Conservation (phyloP, 495 filamentous ascomycete genomes). For the Podospora anserina region DNA sequence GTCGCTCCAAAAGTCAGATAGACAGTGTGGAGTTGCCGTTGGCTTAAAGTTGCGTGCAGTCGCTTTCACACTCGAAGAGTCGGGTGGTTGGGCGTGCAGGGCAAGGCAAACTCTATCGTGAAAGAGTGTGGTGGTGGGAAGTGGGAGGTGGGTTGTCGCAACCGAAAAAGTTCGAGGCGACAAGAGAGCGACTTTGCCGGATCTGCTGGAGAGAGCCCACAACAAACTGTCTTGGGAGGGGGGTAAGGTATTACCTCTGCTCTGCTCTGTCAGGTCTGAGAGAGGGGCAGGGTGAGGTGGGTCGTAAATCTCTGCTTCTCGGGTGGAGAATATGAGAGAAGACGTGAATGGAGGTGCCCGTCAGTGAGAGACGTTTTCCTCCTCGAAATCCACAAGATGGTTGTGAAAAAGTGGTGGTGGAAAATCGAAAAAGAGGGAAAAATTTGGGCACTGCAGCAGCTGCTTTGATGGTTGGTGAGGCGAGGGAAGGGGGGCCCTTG, state of each 20-base stretch:
- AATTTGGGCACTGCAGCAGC: constrained; percentile 19
- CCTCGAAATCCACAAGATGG: constrained; percentile 20
- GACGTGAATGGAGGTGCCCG: constrained; percentile 16
- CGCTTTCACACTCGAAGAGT: constrained; percentile 20
- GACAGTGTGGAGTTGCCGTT: constrained; percentile 11
- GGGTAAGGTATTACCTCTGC: constrained; percentile 15
- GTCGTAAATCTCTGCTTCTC: constrained; percentile 37
- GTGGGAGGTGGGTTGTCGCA: constrained; percentile 20
- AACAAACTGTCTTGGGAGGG: constrained; percentile 10
- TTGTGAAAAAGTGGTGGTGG: constrained; percentile 22
- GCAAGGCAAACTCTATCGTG: constrained; percentile 26
- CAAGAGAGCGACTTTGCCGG: constrained; percentile 21
- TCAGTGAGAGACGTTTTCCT: constrained; percentile 23
- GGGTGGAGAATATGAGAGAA: constrained; percentile 33
- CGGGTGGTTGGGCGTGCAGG: constrained; percentile 20
- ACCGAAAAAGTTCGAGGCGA: constrained; percentile 18
- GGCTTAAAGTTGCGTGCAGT: constrained; percentile 1
- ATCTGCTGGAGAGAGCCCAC: constrained; percentile 14
- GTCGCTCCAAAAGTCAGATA: constrained; percentile 3
- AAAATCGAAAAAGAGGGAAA: constrained; percentile 29
- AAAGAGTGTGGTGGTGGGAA: constrained; percentile 29
- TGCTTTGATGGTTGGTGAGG: constrained; percentile 17
- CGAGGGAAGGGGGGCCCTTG: constrained; percentile 22
- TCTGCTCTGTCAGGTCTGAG: background rate
- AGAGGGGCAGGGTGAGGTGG: constrained; percentile 40